Percentiles rank a stretch among this genome's conserved stretches.
phyloP scores from a whole-genome alignment of 257 asterid genomes.

The Plantago elongata region DNA sequence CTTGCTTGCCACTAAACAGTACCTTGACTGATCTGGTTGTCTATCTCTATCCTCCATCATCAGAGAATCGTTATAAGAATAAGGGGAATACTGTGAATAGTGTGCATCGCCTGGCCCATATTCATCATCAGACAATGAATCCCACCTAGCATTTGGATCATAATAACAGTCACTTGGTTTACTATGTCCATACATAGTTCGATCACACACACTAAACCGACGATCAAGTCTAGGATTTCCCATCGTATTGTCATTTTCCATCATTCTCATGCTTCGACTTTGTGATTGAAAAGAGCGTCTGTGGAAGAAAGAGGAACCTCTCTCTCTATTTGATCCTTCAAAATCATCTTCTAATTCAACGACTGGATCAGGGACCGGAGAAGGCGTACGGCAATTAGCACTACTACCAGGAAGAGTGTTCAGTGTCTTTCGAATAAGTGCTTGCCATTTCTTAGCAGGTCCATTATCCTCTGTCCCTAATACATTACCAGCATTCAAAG shows the following conservation, averaged over 20 bases:
- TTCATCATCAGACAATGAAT: slow-evolving; percentile 54
- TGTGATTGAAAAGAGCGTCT: slow-evolving; percentile 67
- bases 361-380: slow-evolving; percentile 76
- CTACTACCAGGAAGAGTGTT: slow-evolving; percentile 69
- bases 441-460: slow-evolving; percentile 90
- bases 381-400: slow-evolving; percentile 55
- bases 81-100: slow-evolving; percentile 41
- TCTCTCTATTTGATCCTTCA: slow-evolving; percentile 57
- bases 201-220: slow-evolving; percentile 77
- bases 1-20: slow-evolving; percentile 87
- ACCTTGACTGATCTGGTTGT: slow-evolving; percentile 46
- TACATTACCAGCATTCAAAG: slow-evolving; percentile 94
- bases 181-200: slow-evolving; percentile 47
- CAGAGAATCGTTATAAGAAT: slow-evolving; percentile 33
- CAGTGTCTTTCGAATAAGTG: slow-evolving; percentile 65
- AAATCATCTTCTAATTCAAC: slow-evolving; percentile 81
- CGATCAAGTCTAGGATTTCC: slow-evolving; percentile 68
- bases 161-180: slow-evolving; percentile 43
- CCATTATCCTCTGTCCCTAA: slow-evolving; percentile 95
- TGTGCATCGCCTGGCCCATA: slow-evolving; percentile 55
- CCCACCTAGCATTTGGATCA: slow-evolving; percentile 61
- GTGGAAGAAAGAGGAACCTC: slow-evolving; percentile 49
- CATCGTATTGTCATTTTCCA: slow-evolving; percentile 46
- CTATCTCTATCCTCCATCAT: slow-evolving; percentile 56
- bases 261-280: slow-evolving; percentile 79